Percentiles rank a stretch among this genome's conserved stretches.
These are phyloP conservation scores for Nannizziopsis arthrosporioides DNA, from an alignment of 2,329 filamentous ascomycete species.

Conservation along the genomic window DNA sequence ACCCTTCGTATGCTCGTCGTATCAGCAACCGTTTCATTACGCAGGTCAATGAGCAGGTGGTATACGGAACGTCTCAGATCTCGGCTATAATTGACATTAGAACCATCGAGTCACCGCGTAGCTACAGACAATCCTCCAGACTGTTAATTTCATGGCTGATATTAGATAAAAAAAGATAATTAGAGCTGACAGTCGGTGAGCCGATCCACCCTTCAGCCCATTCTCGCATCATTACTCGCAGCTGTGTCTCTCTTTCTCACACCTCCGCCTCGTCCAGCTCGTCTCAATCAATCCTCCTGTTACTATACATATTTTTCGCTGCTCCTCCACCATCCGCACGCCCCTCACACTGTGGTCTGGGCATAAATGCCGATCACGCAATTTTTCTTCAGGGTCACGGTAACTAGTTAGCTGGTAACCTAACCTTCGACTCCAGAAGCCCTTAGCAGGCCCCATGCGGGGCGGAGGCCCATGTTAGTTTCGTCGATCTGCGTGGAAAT, in stretches of 20 bases:
- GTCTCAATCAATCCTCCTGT: no score
- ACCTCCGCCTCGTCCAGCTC: no score
- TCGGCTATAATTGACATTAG: slow-evolving; percentile 3
- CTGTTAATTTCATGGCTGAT: no score
- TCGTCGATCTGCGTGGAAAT: slow-evolving; percentile 9
- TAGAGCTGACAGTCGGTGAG: no score
- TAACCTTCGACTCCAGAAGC: neutral
- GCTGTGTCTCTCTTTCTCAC: no score
- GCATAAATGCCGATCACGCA: slow-evolving; percentile 9
- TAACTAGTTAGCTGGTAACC: neutral
- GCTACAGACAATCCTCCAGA: no score
- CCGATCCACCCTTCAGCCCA: no score
- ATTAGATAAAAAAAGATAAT: no score
- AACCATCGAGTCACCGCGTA: neutral
- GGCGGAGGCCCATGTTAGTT: neutral
- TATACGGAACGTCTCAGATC: slow-evolving; percentile 5
- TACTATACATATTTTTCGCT: no score
- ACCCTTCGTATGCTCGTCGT: neutral
- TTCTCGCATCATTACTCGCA: no score
- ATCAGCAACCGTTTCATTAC: slow-evolving; percentile 8
- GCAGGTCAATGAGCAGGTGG: neutral
- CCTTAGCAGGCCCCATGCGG: no score
- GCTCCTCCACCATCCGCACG: neutral
- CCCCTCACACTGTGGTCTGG: no score
- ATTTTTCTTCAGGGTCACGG: slow-evolving; percentile 11